These are phyloP conservation scores for Sphenostylis stenocarpa DNA, from an alignment of 306 rosid genomes.

Conservation along the genomic window DNA sequence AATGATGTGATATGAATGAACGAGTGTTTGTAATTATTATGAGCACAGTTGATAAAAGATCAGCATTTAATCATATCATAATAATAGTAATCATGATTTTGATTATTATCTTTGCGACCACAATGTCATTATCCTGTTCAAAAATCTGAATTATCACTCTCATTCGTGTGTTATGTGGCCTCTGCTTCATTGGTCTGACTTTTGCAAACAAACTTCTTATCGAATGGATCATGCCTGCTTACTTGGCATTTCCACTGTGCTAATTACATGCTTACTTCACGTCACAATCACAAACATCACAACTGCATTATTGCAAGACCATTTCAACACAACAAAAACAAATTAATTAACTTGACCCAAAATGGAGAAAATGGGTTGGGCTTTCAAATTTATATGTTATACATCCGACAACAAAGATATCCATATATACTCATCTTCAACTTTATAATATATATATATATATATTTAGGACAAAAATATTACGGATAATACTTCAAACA, in stretches of 20 bases:
- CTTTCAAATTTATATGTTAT: not conserved
- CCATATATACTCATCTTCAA: too few species aligned
- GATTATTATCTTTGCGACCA: not conserved
- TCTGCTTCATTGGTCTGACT: slow-evolving; percentile 14
- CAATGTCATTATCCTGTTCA: not conserved
- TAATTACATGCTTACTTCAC: not conserved
- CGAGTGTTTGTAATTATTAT: not conserved
- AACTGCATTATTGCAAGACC: slow-evolving; percentile 21
- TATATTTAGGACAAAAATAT: too few species aligned
- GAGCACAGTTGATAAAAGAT: not conserved
- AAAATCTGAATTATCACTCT: slow-evolving; percentile 24
- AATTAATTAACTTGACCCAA: not conserved
- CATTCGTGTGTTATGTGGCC: not conserved
- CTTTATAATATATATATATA: too few species aligned
- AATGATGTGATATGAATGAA: not conserved
- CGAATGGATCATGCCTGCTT: slow-evolving; percentile 32
- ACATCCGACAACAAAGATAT: too few species aligned
- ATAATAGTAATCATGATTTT: not conserved
- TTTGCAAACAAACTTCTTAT: slow-evolving; percentile 31
- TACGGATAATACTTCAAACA: too few species aligned
- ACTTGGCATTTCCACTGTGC: slow-evolving; percentile 15
- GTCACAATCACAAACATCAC: slow-evolving; percentile 27
- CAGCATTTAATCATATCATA: not conserved
- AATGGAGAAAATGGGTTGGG: slow-evolving; percentile 2
- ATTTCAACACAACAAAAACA: not conserved